Evolutionary conservation across 139 green algal species (phyloP), one percentile per base, ranked within the genome.

Genomic region (Closterium sp.): DNA sequence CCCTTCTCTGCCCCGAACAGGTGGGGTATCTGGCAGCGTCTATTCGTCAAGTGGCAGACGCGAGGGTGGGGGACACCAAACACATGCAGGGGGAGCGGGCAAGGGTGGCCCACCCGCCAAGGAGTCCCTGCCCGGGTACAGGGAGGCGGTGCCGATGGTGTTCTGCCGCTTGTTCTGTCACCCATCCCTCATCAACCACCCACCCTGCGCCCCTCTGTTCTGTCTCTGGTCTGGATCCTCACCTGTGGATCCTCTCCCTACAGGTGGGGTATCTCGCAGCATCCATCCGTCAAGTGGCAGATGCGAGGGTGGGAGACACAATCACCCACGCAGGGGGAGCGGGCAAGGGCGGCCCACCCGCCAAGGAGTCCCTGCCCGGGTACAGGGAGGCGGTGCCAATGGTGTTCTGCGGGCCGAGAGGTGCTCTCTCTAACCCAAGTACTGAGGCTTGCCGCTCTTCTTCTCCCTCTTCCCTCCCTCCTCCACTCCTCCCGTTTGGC

Each of bases 231-330:
- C n/a, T n/a, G n/a, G n/a, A n/a, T n/a, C n/a, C n/a, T n/a, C n/a
- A n/a, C n/a, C n/a, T n/a, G n/a, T n/a, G n/a, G n/a, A n/a, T n/a
- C 90, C 99, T 31, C n/a, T 31, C 84, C n/a, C 34, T 91, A 70
- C 45, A 70, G 45, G 45, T 94, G 9, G 98, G 98, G 30, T 99
- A 98, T 95, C 89, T 99, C 45, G 95, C 97, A 17, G 98, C 97
- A 0, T 96, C 96, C 91, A 99, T 99, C 95, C 99, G 98, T 93
- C 86, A 92, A 30, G 97, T 98, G 42, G 96, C 96, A 70, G 98
- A 99, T 90, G 98, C 98, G 28, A 95, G 98, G 2, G 98, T 99
- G 50, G 98, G 98, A 27, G 98, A 99, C 96, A 99, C 98, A 3
- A 97, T 99, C 87, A 99, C 98, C 29, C 70, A 86, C 11, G 0